phyloP scores from a whole-genome alignment of 108 stramenopile genomes.

The Seminavis robusta region DNA sequence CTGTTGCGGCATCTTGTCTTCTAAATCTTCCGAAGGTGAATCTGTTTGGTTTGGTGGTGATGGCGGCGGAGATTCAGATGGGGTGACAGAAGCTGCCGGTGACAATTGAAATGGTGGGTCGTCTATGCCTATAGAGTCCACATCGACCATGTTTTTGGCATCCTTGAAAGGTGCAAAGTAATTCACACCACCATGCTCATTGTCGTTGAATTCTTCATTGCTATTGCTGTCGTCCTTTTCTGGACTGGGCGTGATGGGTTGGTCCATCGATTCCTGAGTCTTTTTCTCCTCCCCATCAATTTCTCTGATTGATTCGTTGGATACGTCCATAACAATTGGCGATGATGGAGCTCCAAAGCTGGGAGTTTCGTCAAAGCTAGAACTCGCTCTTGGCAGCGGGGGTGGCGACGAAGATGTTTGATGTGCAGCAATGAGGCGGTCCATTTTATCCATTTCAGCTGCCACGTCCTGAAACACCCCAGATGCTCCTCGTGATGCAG shows the following conservation, averaged over 20 bases:
- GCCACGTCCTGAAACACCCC: background rate
- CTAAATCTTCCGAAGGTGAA: background rate
- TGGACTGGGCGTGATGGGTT: background rate
- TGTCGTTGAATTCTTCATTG: too few species aligned
- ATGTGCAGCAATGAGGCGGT: constrained; percentile 2
- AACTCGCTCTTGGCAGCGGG: background rate
- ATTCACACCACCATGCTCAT: too few species aligned
- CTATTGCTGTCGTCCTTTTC: background rate
- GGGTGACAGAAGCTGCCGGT: background rate
- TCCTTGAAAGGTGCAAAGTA: too few species aligned
- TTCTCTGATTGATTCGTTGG: background rate
- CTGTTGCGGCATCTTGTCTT: background rate
- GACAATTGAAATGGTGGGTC: background rate
- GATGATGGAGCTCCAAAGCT: background rate
- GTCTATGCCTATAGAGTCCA: too few species aligned
- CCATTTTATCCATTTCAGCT: constrained; percentile 1
- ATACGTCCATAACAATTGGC: background rate
- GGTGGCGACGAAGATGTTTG: too few species aligned
- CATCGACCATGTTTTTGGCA: too few species aligned
- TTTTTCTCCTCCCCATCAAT: background rate
- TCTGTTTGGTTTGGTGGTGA: background rate
- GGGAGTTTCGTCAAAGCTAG: background rate
- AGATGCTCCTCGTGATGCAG: background rate
- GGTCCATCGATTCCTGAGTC: background rate
- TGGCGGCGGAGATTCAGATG: background rate